Conservation (phyloP, 257 asterid species). For the Ehretia macrophylla region DNA sequence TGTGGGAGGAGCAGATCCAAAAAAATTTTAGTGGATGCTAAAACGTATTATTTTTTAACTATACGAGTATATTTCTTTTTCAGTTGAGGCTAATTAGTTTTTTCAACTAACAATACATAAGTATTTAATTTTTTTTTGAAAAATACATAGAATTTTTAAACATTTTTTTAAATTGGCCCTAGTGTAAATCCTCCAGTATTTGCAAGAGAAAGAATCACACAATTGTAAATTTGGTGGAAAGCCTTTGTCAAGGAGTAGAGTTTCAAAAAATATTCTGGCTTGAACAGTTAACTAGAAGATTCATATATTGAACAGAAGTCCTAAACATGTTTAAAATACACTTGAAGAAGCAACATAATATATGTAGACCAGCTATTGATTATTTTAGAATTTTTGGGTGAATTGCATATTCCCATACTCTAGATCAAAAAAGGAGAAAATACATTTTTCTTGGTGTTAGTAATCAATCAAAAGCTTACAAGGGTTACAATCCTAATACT, state of each 20-base stretch:
- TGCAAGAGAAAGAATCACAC: not conserved
- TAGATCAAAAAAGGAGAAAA: not conserved
- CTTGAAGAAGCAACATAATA: not conserved
- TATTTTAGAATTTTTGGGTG: not conserved
- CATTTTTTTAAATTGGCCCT: too few relatives aligned
- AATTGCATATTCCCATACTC: not conserved
- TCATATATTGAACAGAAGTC: not conserved
- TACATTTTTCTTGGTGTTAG: not conserved
- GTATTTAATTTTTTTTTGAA: too few relatives aligned
- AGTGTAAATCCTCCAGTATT: too few relatives aligned
- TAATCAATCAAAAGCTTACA: not conserved
- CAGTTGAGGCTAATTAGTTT: too few relatives aligned
- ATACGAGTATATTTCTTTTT: too few relatives aligned
- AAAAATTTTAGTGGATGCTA: too few relatives aligned
- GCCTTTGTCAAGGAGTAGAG: not conserved
- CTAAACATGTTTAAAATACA: not conserved
- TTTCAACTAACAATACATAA: too few relatives aligned
- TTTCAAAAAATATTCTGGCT: not conserved
- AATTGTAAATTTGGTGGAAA: not conserved
- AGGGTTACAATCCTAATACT: not conserved
- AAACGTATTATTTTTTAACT: too few relatives aligned
- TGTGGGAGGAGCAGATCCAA: too few relatives aligned
- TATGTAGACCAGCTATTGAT: fast-evolving
- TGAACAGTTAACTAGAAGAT: not conserved
- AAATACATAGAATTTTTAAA: too few relatives aligned